These are phyloP conservation scores for Hanseniaspora meyeri DNA, from an alignment of 805 yeast species.

Conservation along the genomic window DNA sequence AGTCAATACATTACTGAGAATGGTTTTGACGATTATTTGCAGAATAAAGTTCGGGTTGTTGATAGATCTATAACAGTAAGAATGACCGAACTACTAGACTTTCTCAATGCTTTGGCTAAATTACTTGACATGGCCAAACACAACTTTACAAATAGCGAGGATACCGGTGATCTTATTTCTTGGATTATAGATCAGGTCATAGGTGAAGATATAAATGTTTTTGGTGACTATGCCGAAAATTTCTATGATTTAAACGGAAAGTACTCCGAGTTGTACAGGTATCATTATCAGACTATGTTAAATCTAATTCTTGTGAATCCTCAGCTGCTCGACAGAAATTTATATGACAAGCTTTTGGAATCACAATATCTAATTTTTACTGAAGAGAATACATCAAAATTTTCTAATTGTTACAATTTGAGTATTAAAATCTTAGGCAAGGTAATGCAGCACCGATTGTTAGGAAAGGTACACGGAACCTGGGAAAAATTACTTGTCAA, in stretches of 20 bases:
- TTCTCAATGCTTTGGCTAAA: background rate
- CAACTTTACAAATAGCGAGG: background rate
- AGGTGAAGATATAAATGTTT: constrained; percentile 1
- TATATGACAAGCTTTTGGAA: constrained; percentile 11
- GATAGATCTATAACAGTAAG: background rate
- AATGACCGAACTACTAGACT: constrained; percentile 3
- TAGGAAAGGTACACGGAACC: constrained; percentile 12
- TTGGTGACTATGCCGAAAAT: background rate
- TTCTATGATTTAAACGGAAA: constrained; percentile 6
- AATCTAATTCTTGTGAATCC: background rate
- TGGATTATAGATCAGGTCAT: constrained; percentile 9
- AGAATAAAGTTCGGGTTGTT: background rate
- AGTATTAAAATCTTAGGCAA: background rate
- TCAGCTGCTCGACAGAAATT: background rate
- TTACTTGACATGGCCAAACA: background rate
- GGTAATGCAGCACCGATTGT: background rate
- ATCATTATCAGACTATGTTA: constrained; percentile 2
- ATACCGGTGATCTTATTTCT: background rate
- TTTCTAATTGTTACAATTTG: constrained; percentile 1
- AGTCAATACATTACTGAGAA: background rate
- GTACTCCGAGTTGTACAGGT: background rate
- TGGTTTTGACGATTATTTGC: background rate
- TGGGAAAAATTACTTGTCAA: constrained; percentile 6
- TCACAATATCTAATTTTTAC: constrained; percentile 10
- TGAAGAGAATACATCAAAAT: background rate